phyloP scores from a whole-genome alignment of 306 rosid genomes.

The Rubus parviflorus region DNA sequence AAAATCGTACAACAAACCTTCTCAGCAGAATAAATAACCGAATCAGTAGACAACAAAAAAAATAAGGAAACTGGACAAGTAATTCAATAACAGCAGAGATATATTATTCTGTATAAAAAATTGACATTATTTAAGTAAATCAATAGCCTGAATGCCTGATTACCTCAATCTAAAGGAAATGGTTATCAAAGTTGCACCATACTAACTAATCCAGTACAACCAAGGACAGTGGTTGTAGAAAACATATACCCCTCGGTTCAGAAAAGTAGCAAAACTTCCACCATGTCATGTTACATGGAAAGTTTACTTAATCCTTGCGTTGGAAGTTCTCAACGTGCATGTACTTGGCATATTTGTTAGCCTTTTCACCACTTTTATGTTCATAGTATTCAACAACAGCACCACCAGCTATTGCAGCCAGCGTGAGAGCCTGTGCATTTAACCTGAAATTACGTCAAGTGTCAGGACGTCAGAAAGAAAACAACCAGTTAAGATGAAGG shows the following conservation, averaged over 20 bases:
- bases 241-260: background rate
- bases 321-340: constrained; percentile 42
- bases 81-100: background rate
- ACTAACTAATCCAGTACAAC: background rate
- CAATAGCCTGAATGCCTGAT: background rate
- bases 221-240: constrained; percentile 1
- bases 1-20: background rate
- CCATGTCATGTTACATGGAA: background rate
- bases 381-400: constrained; percentile 88
- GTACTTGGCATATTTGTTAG: constrained; percentile 45
- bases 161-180: background rate
- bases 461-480: constrained; percentile 16
- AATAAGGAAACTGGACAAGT: background rate
- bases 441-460: constrained; percentile 48
- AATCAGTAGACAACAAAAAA: background rate
- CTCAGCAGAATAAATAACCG: background rate
- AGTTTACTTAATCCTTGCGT: constrained; percentile 36
- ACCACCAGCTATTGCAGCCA: constrained; percentile 86
- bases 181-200: background rate
- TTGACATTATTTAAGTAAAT: background rate
- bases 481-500: background rate
- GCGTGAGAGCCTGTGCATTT: constrained; percentile 93
- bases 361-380: constrained; percentile 44
- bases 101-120: background rate
- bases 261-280: background rate